These are phyloP conservation scores for Myxozyma sirexii DNA, from an alignment of 805 yeast species.

Conservation along the genomic window DNA sequence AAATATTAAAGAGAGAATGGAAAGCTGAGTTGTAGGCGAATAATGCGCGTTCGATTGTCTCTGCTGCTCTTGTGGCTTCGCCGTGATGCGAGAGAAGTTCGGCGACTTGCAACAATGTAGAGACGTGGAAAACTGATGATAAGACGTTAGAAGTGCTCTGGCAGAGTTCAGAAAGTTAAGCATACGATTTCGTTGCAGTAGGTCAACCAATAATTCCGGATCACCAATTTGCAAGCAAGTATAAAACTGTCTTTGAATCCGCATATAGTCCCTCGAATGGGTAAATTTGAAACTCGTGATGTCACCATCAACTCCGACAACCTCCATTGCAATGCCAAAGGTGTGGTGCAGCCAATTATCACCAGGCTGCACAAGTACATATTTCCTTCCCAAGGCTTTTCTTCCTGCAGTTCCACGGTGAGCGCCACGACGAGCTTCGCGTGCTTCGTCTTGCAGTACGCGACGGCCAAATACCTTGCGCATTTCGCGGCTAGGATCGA, in stretches of 20 bases:
- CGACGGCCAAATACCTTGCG: slow-evolving; percentile 32
- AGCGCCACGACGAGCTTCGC: slow-evolving; percentile 12
- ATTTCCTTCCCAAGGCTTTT: slow-evolving; percentile 19
- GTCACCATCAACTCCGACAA: slow-evolving; percentile 37
- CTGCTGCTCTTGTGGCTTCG: slow-evolving; percentile 67
- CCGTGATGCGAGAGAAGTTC: slow-evolving; percentile 76
- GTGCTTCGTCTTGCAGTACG: slow-evolving; percentile 26
- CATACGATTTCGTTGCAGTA: slow-evolving; percentile 50
- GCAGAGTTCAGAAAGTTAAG: neutral
- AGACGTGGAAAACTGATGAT: slow-evolving; percentile 66
- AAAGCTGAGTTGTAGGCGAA: slow-evolving; percentile 79
- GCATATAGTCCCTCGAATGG: slow-evolving; percentile 47
- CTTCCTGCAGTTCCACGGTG: slow-evolving; percentile 17
- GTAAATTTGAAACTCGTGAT: slow-evolving; percentile 57
- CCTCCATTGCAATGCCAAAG: slow-evolving; percentile 29
- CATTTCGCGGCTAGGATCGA: slow-evolving; percentile 35
- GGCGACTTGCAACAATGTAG: slow-evolving; percentile 77
- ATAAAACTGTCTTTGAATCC: slow-evolving; percentile 49
- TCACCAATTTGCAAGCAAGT: slow-evolving; percentile 71
- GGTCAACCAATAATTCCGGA: slow-evolving; percentile 66
- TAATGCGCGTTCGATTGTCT: slow-evolving; percentile 72
- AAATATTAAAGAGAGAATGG: slow-evolving; percentile 58
- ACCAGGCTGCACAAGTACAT: slow-evolving; percentile 31
- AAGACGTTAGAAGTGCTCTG: neutral
- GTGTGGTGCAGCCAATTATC: slow-evolving; percentile 35